Evolutionary conservation across 192 early-diverging fungal genomes (phyloP), one percentile per base, ranked within the genome.

Genomic region (Linnemannia zychae): DNA sequence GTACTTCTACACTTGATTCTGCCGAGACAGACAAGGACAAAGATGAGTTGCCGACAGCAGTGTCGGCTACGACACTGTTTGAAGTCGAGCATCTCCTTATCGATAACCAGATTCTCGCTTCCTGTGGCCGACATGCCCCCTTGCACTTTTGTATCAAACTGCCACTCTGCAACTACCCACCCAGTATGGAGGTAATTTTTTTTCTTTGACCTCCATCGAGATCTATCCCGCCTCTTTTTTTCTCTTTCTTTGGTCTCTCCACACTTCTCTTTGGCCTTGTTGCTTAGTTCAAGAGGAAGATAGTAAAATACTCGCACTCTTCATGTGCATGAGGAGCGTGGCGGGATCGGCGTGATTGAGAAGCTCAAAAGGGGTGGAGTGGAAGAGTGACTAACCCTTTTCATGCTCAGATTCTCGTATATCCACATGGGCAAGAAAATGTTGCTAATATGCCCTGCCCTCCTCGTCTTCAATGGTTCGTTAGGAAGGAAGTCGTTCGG

Each of bases 101-200:
- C 33, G 22, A 82, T 0, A 18, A 82, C 49, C 73, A 76, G 38
- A 53, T 47, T 12, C 28, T 82, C 18, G 57, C 74, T 6, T 38
- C 60, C 1, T 82, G 75, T 50, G 72, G 33, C 22, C 28, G 81
- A 68, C 74, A 76, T 73, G 24, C 34, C 7, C 57, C 53, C 28
- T 57, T 77, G 31, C 71, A 82, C 37, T 82, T 82, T 63, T 77
- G 63, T 1, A 77, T 82, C 49, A 82, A 82, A 48, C 49, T 82
- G 44, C 81, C 81, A 20, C 75, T 82, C 24, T 82, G 81, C 65
- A 77, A 49, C 34, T 82, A 57, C 31, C 81, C 81, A 16, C 81
- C 81, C 0, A 82, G 81, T 48, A 50, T 82, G 31, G 70, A 82
- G 81, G 81, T 82, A 81, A 49, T 34, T 31, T 63, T 12, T 31